phyloP scores from a whole-genome alignment of 495 filamentous ascomycete genomes.

The Staphylotrichum longicolle region DNA sequence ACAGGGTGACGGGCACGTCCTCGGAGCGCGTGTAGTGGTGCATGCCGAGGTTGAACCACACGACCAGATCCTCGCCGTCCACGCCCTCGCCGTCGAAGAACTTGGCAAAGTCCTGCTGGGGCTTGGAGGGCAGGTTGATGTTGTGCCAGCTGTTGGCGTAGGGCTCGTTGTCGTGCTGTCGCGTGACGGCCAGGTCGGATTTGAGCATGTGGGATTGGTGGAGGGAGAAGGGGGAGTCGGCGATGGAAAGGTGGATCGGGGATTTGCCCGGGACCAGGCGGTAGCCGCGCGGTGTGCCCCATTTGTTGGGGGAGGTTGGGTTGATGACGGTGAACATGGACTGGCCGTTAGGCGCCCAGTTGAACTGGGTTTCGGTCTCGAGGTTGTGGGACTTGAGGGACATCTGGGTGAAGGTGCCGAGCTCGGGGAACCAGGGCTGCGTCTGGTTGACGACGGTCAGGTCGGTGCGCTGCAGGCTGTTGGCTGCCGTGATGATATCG shows the following conservation, averaged over 20 bases:
- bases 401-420: constrained; percentile 50
- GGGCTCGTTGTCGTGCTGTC: constrained; percentile 55
- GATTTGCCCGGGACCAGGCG: constrained; percentile 46
- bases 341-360: constrained; percentile 50
- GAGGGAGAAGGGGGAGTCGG: constrained; percentile 46
- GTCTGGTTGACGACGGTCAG: constrained; percentile 42
- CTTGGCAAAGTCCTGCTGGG: constrained; percentile 53
- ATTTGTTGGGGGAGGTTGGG: constrained; percentile 45
- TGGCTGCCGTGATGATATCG: constrained; percentile 49
- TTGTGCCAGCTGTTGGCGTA: constrained; percentile 49
- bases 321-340: constrained; percentile 50
- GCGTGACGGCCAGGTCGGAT: constrained; percentile 49
- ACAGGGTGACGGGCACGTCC: constrained; percentile 55
- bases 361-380: constrained; percentile 43
- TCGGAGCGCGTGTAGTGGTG: constrained; percentile 56
- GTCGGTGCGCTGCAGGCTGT: constrained; percentile 46
- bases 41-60: constrained; percentile 57
- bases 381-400: constrained; percentile 42
- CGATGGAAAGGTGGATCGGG: constrained; percentile 48
- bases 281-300: constrained; percentile 55
- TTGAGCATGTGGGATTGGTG: constrained; percentile 48
- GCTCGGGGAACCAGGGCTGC: constrained; percentile 50
- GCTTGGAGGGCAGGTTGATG: constrained; percentile 44
- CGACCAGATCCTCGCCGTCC: constrained; percentile 49
- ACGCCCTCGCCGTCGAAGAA: constrained; percentile 55